A percentile compares a stretch with the other conserved stretches of the same genome.
Evolutionary conservation across 306 rosid species (phyloP).

Genomic region (Medicago ruthenica): DNA sequence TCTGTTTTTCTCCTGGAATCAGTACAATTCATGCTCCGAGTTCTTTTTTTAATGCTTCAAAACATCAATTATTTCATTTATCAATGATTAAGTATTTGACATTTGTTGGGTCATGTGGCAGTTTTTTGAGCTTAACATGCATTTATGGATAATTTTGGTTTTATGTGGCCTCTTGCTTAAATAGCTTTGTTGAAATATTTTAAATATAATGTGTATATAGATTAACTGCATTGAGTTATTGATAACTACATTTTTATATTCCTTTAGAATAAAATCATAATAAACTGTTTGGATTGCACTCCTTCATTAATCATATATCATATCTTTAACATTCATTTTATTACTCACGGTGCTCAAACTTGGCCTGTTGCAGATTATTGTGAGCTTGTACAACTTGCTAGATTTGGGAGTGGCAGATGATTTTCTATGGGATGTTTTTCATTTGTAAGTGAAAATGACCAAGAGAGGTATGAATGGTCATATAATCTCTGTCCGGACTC

Average conservation of each 20-base stretch:
- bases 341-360: conserved; percentile 35
- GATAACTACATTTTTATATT: neutral
- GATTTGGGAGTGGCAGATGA: conserved; percentile 43
- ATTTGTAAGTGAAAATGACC: conserved; percentile 32
- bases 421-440: conserved; percentile 38
- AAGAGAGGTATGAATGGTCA: conserved; percentile 29
- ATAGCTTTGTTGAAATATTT: conserved; percentile 1
- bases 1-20: conserved; percentile 32
- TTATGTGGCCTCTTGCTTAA: neutral
- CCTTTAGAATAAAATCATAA: neutral
- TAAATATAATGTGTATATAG: neutral
- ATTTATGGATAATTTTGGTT: neutral
- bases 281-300: conserved; percentile 9
- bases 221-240: conserved; percentile 2
- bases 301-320: conserved; percentile 1
- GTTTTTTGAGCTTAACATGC: conserved; percentile 3
- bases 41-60: conserved; percentile 3
- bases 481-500: conserved; percentile 38
- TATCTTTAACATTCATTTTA: conserved; percentile 17
- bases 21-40: too few species aligned
- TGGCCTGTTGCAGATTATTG: conserved; percentile 45
- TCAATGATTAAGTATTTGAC: neutral
- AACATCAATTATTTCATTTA: conserved; percentile 5
- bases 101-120: neutral
- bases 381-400: conserved; percentile 44